Percentiles rank a stretch among this genome's conserved stretches.
Evolutionary conservation across 1,139 yeast genomes (phyloP).

Genomic region (Scheffersomyces illinoinensis): DNA sequence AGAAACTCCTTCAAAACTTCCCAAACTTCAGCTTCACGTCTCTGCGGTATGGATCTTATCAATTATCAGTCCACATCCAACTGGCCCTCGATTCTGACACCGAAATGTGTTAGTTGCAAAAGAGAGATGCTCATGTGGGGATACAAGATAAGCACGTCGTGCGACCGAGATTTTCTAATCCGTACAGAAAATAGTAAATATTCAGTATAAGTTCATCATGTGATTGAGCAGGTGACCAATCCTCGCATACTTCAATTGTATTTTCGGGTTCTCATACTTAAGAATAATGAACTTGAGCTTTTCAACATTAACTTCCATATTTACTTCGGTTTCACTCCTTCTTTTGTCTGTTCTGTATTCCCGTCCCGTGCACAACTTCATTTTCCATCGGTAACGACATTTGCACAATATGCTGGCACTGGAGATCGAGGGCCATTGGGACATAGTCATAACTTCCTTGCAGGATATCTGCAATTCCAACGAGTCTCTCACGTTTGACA

Average conservation of each 20-base stretch:
- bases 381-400: neutral
- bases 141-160: neutral
- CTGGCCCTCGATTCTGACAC: neutral
- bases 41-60: neutral
- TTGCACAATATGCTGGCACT: conserved; percentile 7
- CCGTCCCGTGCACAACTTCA: neutral
- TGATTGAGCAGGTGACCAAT: neutral
- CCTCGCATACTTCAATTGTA: neutral
- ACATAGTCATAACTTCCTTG: conserved; percentile 60
- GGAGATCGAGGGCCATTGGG: conserved; percentile 64
- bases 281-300: neutral
- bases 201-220: too few species aligned
- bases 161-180: neutral
- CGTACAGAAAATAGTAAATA: too few species aligned
- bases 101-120: neutral
- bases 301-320: neutral
- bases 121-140: neutral
- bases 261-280: neutral
- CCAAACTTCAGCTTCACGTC: neutral
- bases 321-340: neutral
- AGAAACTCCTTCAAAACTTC: neutral
- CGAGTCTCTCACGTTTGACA: conserved; percentile 55
- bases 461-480: conserved; percentile 68
- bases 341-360: too few species aligned
- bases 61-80: neutral